These are phyloP conservation scores for Nakazawaea wickerhamii DNA, from an alignment of 805 yeast genomes.

Conservation along the genomic window DNA sequence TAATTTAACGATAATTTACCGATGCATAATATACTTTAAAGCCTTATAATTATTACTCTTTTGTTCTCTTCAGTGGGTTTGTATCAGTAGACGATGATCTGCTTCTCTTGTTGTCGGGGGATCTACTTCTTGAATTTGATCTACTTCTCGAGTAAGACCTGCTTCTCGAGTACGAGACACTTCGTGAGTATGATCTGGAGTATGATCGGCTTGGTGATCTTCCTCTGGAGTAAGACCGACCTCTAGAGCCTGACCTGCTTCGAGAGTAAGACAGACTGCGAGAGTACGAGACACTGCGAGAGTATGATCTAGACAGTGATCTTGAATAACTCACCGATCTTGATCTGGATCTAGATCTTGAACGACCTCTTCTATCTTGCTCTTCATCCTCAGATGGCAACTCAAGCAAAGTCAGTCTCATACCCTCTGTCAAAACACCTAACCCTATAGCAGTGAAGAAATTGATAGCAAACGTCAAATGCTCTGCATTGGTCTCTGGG, in stretches of 20 bases:
- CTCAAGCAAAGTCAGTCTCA: conserved; percentile 46
- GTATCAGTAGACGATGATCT: neutral
- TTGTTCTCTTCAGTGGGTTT: too few relatives aligned
- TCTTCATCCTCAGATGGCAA: conserved; percentile 21
- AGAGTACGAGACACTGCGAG: conserved; percentile 15
- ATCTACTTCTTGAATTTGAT: conserved; percentile 15
- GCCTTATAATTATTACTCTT: too few relatives aligned
- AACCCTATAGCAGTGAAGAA: conserved; percentile 90
- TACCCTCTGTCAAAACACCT: conserved; percentile 75
- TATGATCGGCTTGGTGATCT: conserved; percentile 15
- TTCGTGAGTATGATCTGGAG: conserved; percentile 17
- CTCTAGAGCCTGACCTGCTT: conserved; percentile 12
- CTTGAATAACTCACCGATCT: conserved; percentile 10
- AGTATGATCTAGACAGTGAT: conserved; percentile 18
- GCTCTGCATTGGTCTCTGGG: conserved; percentile 46
- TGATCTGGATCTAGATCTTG: conserved; percentile 18
- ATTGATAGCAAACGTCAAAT: conserved; percentile 74
- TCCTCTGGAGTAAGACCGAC: conserved; percentile 2
- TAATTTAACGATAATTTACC: too few relatives aligned
- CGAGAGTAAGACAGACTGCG: conserved; percentile 15
- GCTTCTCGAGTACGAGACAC: conserved; percentile 14
- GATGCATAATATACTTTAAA: too few relatives aligned
- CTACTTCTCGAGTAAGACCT: conserved; percentile 19
- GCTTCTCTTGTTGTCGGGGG: neutral
- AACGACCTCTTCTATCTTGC: conserved; percentile 14